Evolutionary conservation across 2,329 filamentous ascomycete genomes (phyloP).

Genomic region (Grosmannia huntii): DNA sequence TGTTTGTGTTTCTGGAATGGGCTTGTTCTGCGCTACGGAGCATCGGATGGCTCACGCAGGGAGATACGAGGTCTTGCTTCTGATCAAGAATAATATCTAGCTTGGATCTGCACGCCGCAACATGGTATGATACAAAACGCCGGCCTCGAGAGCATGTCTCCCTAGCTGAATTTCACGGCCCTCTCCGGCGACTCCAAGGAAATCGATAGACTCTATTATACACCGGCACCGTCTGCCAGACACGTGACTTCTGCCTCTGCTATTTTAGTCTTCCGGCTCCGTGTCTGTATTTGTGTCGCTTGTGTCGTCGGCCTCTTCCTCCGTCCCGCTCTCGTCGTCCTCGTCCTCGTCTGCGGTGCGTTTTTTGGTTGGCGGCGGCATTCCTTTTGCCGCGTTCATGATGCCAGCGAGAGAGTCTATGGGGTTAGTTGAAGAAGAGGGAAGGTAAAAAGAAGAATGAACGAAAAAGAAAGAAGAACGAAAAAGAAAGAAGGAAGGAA

Average conservation of each 20-base stretch:
- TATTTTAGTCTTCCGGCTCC: conserved; percentile 41
- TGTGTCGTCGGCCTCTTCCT: conserved; percentile 55
- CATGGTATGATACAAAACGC: background rate
- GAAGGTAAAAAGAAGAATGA: too few species aligned
- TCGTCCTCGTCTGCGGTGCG: conserved; percentile 36
- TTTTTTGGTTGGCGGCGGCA: conserved; percentile 38
- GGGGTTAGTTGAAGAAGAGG: conserved; percentile 7
- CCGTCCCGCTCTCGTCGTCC: conserved; percentile 74
- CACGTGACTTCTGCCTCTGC: background rate
- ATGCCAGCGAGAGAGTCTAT: conserved; percentile 80
- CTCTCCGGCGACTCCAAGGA: background rate
- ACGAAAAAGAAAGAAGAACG: background rate
- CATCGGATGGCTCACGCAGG: too few species aligned
- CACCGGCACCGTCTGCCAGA: background rate
- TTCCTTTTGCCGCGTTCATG: conserved; percentile 76
- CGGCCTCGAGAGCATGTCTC: background rate
- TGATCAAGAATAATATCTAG: too few species aligned
- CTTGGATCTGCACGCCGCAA: background rate
- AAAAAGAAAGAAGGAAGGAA: background rate
- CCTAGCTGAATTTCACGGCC: background rate
- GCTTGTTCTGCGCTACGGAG: too few species aligned
- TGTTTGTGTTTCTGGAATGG: background rate
- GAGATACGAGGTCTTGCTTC: too few species aligned
- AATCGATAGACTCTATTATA: background rate
- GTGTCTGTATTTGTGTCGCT: conserved; percentile 59